Conservation (phyloP, 371 early-diverging fungal species). For the Mortierella sp. region DNA sequence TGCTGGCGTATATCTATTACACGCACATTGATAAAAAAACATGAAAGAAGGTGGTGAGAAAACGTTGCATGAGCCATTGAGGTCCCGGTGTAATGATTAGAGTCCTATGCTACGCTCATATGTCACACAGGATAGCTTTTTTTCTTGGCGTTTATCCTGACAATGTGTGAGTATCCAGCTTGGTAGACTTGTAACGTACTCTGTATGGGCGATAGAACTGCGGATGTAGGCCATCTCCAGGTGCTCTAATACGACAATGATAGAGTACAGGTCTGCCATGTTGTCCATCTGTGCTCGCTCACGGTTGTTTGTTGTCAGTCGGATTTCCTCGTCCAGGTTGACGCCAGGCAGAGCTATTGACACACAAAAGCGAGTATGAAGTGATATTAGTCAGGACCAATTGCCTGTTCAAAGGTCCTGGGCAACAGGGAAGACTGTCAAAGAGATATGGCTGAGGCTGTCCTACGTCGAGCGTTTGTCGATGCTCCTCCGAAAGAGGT, state of each 20-base stretch:
- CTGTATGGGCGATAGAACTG: slow-evolving; percentile 85
- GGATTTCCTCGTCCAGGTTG: slow-evolving; percentile 69
- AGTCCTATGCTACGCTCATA: too few relatives aligned
- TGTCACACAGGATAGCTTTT: too few relatives aligned
- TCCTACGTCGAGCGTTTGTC: slow-evolving; percentile 19
- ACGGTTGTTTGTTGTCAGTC: slow-evolving; percentile 80
- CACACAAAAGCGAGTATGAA: neutral
- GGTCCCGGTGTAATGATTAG: too few relatives aligned
- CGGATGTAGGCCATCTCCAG: slow-evolving; percentile 95
- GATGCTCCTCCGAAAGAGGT: slow-evolving; percentile 29
- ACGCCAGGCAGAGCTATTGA: slow-evolving; percentile 28
- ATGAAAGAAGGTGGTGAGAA: neutral
- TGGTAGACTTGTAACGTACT: too few relatives aligned
- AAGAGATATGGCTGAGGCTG: neutral
- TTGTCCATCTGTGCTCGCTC: slow-evolving; percentile 94
- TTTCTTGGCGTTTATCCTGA: neutral
- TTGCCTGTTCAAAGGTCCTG: neutral
- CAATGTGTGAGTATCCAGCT: too few relatives aligned
- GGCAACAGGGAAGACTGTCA: neutral
- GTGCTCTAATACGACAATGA: slow-evolving; percentile 91
- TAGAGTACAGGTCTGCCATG: slow-evolving; percentile 93
- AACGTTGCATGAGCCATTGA: neutral
- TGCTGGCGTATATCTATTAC: slow-evolving; percentile 87
- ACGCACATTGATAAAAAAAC: too few relatives aligned
- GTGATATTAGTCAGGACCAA: neutral